Percentiles rank a stretch among this genome's conserved stretches.
These are phyloP conservation scores for Carex sylvatica DNA, from an alignment of 202 grass and related monocot genomes.

Conservation along the genomic window DNA sequence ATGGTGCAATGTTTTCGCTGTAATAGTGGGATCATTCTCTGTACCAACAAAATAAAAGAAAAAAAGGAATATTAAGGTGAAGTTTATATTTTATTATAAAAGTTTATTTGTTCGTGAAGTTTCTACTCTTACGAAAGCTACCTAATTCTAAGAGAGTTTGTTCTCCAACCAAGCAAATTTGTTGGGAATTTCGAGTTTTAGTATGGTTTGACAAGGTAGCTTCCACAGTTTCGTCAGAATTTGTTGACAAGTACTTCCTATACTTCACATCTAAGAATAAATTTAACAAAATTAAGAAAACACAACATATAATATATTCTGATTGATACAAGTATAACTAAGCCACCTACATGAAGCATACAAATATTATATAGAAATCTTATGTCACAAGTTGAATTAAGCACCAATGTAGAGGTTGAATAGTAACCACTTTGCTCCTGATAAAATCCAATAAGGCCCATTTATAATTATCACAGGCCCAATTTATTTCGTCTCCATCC, in stretches of 20 bases:
- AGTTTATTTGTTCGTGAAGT: neutral
- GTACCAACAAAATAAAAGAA: neutral
- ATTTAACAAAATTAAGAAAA: neutral
- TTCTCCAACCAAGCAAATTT: constrained; percentile 3
- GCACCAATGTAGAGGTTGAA: neutral
- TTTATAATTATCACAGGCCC: neutral
- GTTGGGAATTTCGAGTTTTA: neutral
- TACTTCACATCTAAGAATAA: neutral
- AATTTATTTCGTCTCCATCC: neutral
- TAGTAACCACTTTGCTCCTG: no score
- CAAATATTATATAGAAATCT: neutral
- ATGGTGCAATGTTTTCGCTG: neutral
- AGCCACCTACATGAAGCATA: constrained; percentile 11
- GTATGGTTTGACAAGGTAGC: neutral
- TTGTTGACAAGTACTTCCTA: neutral
- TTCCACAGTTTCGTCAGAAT: neutral
- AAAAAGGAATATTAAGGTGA: neutral
- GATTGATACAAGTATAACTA: constrained; percentile 17
- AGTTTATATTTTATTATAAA: neutral
- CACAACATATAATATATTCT: neutral
- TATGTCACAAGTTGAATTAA: neutral
- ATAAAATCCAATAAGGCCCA: neutral
- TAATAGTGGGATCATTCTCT: neutral
- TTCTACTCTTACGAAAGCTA: neutral
- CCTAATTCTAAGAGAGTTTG: no score